Evolutionary conservation across 768 basidiomycete species (phyloP), one percentile per base, ranked within the genome.

Genomic region (Candolleomyces aberdarensis): DNA sequence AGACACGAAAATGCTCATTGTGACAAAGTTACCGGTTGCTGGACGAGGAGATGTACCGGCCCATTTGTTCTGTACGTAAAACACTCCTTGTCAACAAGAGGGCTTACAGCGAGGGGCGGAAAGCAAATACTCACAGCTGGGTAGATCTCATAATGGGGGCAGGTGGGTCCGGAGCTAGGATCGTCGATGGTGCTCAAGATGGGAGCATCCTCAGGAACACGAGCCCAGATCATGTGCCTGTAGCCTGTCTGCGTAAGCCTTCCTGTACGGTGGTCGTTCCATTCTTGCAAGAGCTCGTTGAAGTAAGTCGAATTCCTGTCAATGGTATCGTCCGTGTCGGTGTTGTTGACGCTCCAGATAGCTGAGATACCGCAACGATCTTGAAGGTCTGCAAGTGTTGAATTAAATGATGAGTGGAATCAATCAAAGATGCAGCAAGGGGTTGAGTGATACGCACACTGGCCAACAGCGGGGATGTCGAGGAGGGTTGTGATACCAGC

Each of bases 391-490:
- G 10, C 36, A 36, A 7, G 11, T 11, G 11, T 36, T 36, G 36
- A 36, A 36, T 36, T 11, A 36, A 2, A 6, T 36, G 8, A 5
- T 36, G 36, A 36, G 36, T 36, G 6, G 36, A 11, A 36, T 11
- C 6, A 11, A 36, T 36, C 36, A 36, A 36, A 36, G 8, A 39
- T 32, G 29, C 8, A 20, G 10, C 20, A 53, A 31, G 22, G 2
- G 8, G 36, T 36, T 7, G 36, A 39, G 36, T 36, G 36, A 11
- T 31, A 53, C 52, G 11, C 17, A 53, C 52, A 75, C 57, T 72
- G 62, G 14, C 77, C 77, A 19, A 78, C 77, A 20, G 69, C 66
- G 1, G 76, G 76, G 19, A 72, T 62, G 61, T 76, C 40, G 20
- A 74, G 57, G 13, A 73, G 61, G 10, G 73, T 56, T 5, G 60